These are phyloP conservation scores for Biancaea sappan DNA, from an alignment of 306 rosid genomes.

Conservation along the genomic window DNA sequence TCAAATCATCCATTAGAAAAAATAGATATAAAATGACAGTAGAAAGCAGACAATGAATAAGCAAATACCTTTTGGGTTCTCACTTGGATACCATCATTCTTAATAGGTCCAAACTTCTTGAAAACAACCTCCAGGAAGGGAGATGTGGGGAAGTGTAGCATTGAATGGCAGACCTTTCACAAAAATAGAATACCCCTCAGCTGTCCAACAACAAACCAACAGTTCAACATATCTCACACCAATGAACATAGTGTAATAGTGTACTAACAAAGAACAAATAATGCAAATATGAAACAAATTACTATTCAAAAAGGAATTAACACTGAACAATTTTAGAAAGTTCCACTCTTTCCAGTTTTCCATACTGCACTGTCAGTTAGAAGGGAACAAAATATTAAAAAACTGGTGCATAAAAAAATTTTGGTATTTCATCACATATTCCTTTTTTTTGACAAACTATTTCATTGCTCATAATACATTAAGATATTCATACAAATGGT, in stretches of 20 bases:
- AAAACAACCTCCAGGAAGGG: conserved; percentile 59
- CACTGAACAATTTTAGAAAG: background rate
- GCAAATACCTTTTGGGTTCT: conserved; percentile 60
- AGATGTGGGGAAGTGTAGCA: conserved; percentile 51
- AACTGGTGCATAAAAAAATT: background rate
- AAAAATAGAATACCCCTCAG: conserved; percentile 75
- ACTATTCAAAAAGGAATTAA: background rate
- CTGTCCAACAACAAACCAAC: conserved; percentile 41
- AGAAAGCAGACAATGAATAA: background rate
- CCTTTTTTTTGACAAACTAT: too few relatives aligned
- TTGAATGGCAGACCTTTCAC: conserved; percentile 54
- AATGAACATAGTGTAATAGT: background rate
- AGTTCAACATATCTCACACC: background rate
- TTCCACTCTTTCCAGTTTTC: background rate
- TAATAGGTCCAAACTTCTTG: conserved; percentile 79
- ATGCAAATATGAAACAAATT: background rate
- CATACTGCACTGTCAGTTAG: background rate
- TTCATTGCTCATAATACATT: too few relatives aligned
- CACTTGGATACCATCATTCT: conserved; percentile 74
- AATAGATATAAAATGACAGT: background rate
- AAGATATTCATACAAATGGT: too few relatives aligned
- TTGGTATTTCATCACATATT: background rate
- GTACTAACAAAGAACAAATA: background rate
- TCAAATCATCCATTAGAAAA: conserved; percentile 16
- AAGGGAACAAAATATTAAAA: background rate